phyloP scores from a whole-genome alignment of 1,139 yeast genomes.

The Debaryomyces nepalensis region DNA sequence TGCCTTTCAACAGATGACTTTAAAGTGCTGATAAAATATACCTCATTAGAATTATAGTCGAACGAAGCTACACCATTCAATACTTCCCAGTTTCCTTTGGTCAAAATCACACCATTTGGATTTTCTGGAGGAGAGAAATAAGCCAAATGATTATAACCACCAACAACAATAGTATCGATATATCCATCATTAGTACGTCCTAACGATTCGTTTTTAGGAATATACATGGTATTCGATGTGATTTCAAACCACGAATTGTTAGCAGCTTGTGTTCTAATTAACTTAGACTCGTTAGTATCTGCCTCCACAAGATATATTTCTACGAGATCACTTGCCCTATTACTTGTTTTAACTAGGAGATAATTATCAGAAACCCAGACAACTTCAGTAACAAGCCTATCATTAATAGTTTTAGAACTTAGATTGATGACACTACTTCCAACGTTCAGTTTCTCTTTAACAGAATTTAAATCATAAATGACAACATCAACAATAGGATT shows the following conservation, averaged over 20 bases:
- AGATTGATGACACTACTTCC: slow-evolving; percentile 25
- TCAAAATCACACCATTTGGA: slow-evolving; percentile 46
- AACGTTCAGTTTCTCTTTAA: not conserved
- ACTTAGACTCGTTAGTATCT: slow-evolving; percentile 28
- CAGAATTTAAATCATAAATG: slow-evolving; percentile 32
- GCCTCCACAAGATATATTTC: slow-evolving; percentile 47
- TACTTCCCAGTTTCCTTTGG: slow-evolving; percentile 60
- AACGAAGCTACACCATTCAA: slow-evolving; percentile 52
- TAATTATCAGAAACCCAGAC: slow-evolving; percentile 45
- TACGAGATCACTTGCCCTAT: slow-evolving; percentile 49
- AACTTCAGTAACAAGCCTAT: slow-evolving; percentile 47
- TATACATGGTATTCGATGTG: slow-evolving; percentile 67
- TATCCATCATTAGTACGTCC: slow-evolving; percentile 56
- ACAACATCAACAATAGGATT: slow-evolving; percentile 48
- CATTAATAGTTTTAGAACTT: slow-evolving; percentile 29
- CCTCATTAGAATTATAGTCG: slow-evolving; percentile 45
- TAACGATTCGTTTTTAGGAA: slow-evolving; percentile 60
- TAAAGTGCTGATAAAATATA: slow-evolving; percentile 54
- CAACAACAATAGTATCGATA: slow-evolving; percentile 55
- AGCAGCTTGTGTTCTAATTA: slow-evolving; percentile 41
- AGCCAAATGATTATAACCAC: slow-evolving; percentile 61
- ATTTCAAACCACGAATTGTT: slow-evolving; percentile 76
- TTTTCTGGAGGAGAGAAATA: slow-evolving; percentile 57
- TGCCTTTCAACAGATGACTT: slow-evolving; percentile 60
- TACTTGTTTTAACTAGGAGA: slow-evolving; percentile 45